Evolutionary conservation across 1,284 basidiomycete genomes (phyloP), one percentile per base, ranked within the genome.

Genomic region (Ganoderma leucocontextum): DNA sequence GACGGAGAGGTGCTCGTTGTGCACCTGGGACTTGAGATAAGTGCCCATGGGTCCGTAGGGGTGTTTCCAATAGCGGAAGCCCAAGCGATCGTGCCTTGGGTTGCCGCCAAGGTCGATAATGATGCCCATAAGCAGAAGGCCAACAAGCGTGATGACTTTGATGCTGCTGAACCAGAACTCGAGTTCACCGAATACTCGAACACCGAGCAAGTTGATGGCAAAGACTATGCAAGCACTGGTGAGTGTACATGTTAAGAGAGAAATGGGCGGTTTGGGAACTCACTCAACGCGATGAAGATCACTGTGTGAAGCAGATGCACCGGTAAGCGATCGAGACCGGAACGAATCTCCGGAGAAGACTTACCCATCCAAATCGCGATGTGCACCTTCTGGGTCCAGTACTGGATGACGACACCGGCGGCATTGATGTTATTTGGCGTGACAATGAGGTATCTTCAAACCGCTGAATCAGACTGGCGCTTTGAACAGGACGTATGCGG

Each of bases 31-130:
- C 57, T 83, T 68, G 49, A 90, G 74, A 73, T 81, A 82, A 13
- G 67, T 63, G 52, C 79, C 80, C 78, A 81, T 77, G 29, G 79
- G 78, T 12, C 79, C 80, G 65, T 81, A 78, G 0, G 80, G 80
- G 60, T 83, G 73, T 60, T 84, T 77, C 86, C 87, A 89, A 79
- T 88, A 84, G 17, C 84, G 80, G 79, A 86, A 85, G 25, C 84
- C 87, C 66, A 88, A 81, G 25, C 88, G 81, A 72, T 88, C 87
- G 66, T 86, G 82, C 36, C 81, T 80, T 0, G 89, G 87, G 17
- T 85, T 87, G 68, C 86, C 89, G 63, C 89, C 88, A 47, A 89
- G 84, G 75, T 89, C 87, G 75, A 88, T 84, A 68, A 84, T 78
- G 67, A 84, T 77, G 42, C 84, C 84, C 74, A 89, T 81, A 58